Conservation (phyloP, 2,329 filamentous ascomycete genomes). For the Ophiocordyceps polyrhachis-furcata region DNA sequence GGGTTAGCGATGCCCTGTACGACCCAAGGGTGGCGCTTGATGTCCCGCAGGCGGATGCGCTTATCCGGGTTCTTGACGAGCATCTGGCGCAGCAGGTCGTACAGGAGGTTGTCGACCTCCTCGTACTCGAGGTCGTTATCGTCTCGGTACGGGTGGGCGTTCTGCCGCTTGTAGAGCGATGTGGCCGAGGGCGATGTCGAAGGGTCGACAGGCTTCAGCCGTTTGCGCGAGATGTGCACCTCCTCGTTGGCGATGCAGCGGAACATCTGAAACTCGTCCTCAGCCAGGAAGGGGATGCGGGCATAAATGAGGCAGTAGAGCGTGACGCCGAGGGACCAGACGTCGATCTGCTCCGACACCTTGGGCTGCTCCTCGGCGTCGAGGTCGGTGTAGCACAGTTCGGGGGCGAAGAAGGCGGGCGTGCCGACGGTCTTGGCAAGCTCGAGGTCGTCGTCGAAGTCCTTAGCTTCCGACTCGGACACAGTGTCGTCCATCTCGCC, state of each 20-base stretch:
- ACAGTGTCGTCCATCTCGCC: conserved; percentile 58
- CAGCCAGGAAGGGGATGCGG: conserved; percentile 79
- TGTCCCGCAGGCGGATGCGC: conserved; percentile 75
- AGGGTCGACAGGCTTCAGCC: conserved; percentile 58
- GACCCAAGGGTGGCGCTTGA: conserved; percentile 90
- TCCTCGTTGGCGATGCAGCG: conserved; percentile 79
- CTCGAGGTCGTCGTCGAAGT: conserved; percentile 84
- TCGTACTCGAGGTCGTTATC: conserved; percentile 73
- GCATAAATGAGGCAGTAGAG: conserved; percentile 91
- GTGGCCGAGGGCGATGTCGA: conserved; percentile 35
- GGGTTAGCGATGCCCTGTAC: conserved; percentile 58
- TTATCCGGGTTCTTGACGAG: conserved; percentile 77
- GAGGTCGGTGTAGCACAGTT: conserved; percentile 77
- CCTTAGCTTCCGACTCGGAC: conserved; percentile 65
- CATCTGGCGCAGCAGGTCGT: conserved; percentile 61
- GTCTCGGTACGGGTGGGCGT: conserved; percentile 49
- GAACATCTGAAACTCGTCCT: conserved; percentile 86
- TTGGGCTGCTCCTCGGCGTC: conserved; percentile 50
- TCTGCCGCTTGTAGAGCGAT: conserved; percentile 37
- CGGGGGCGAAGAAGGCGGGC: conserved; percentile 91
- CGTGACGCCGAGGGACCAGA: conserved; percentile 93
- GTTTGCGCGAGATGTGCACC: conserved; percentile 69
- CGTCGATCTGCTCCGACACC: conserved; percentile 85
- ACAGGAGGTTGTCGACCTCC: conserved; percentile 59
- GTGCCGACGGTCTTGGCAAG: conserved; percentile 97